Base-by-base conservation (phyloP, 352 stramenopile species). In the Phytophthora pistaciae region DNA sequence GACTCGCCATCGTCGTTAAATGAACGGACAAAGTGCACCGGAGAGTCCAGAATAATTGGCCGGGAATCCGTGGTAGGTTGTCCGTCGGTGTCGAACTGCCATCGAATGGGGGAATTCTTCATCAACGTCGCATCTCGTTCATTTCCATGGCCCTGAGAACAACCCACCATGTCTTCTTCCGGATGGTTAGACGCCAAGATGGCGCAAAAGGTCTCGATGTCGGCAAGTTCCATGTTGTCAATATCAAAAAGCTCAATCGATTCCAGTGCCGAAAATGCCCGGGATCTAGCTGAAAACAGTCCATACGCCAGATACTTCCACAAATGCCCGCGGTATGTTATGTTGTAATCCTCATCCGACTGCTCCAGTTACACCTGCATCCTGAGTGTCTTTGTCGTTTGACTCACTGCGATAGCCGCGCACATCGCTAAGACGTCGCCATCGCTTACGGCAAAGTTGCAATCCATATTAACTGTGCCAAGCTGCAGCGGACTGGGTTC, bases 251-350 rank as follows among this genome's bases (percentile, higher is more conserved):
- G 42, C 16, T 49, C 42, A 23, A 49, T 49, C 42, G 42, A 49
- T 49, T 49, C 42, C 42, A 49, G 42, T 13, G 42, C 42, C 6
- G 42, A 49, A 9, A 49, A 20, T 49, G 5, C 18, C 42, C 42
- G 42, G 42, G 42, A 49, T 49, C 42, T 5, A 49, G 42, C 16
- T 6, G 42, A 49, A 7, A 49, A 49, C 16, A 49, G 16, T 23
- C 42, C 42, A 49, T 49, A 49, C 14, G 40, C 40, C 16, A 49
- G 16, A 49, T 49, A 49, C 42, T 49, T 49, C 42, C 42, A 49
- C 42, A 49, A 49, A 49, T 49, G 16, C 42, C 42, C 42, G 42
- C 42, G 42, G 42, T 49, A 23, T n/a, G 16, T 49, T 5, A 23
- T 49, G 42, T 49, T 23, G 42, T 49, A 49, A 21, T 49, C 42